Evolutionary conservation across 2,329 filamentous ascomycete species (phyloP), one percentile per base, ranked within the genome.

Genomic region (Monilinia aucupariae): DNA sequence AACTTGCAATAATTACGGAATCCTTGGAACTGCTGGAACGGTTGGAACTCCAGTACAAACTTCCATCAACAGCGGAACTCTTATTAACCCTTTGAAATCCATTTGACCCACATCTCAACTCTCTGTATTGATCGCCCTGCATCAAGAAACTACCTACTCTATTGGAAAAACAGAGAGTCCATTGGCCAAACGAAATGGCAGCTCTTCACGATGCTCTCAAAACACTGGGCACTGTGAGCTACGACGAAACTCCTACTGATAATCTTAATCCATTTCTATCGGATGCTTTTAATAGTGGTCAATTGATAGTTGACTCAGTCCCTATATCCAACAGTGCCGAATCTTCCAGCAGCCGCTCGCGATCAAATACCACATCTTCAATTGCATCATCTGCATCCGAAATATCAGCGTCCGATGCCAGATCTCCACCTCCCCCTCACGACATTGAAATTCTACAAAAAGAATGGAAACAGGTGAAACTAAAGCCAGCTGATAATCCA

Each of bases 401-500:
- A 65, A 76, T 86, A 59, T 78, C 79, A 49, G 73, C 80, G 61
- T 83, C 85, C 2, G 71, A 78, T 22, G 81, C 79, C 9, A 79
- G 82, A 59, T 75, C 78, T 8, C 53, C 68, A 32, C 64, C 65
- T n/a, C 71, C 68, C 25, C 71, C 56, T 74, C 76, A 81, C 27
- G 75, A 81, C 10, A 76, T 84, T n/a, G 79, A 85, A 39, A 78
- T 78, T 34, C 77, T 96, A n/a, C 85, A 87, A 64, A 89, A 89
- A 71, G 84, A 91, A 75, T 97, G 93, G 50, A 96, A 96, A 75
- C 88, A 91, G 49, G 78, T 92, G 71, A 93, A 91, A 75, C 76
- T 91, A 62, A 85, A 82, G 49, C 76, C 83, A 3, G 86, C 82
- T 68, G 87, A 92, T 25, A 94, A 96, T 71, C 89, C 91, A 0